Evolutionary conservation across 371 early-diverging fungal genomes (phyloP).

Genomic region (Choanephora cucurbitarum): DNA sequence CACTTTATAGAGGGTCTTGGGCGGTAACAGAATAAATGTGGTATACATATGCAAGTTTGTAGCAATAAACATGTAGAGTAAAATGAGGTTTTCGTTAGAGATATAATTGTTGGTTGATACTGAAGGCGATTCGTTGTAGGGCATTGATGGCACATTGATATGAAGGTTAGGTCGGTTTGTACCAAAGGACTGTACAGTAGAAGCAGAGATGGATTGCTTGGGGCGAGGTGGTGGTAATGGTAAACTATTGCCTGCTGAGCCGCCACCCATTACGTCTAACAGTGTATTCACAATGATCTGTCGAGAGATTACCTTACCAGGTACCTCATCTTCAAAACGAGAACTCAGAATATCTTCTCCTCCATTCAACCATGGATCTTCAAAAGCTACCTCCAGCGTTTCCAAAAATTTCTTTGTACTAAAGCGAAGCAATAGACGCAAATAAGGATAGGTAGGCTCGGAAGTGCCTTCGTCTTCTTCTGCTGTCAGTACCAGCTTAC

Average conservation of each 20-base stretch:
- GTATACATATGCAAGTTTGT: slow-evolving; percentile 67
- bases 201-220: slow-evolving; percentile 47
- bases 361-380: slow-evolving; percentile 71
- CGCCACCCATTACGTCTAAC: slow-evolving; percentile 59
- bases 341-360: slow-evolving; percentile 55
- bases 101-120: slow-evolving; percentile 20
- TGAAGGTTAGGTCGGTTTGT: slow-evolving; percentile 21
- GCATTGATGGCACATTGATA: slow-evolving; percentile 14
- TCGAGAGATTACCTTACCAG: slow-evolving; percentile 67
- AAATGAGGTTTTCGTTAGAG: slow-evolving; percentile 49
- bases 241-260: slow-evolving; percentile 35
- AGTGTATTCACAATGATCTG: slow-evolving; percentile 78
- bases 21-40: slow-evolving; percentile 61
- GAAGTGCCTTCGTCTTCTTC: slow-evolving; percentile 56
- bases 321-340: slow-evolving; percentile 59
- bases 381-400: slow-evolving; percentile 67
- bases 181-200: slow-evolving; percentile 41
- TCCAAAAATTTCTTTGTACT: slow-evolving; percentile 71
- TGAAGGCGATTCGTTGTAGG: slow-evolving; percentile 3
- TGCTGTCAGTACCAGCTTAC: slow-evolving; percentile 58
- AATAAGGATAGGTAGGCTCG: slow-evolving; percentile 77
- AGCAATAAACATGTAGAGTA: slow-evolving; percentile 71
- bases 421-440: slow-evolving; percentile 65
- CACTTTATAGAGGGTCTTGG: slow-evolving; percentile 60
- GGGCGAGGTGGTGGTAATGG: slow-evolving; percentile 38